phyloP scores from a whole-genome alignment of 108 stramenopile species.

The Nitzschia putrida region DNA sequence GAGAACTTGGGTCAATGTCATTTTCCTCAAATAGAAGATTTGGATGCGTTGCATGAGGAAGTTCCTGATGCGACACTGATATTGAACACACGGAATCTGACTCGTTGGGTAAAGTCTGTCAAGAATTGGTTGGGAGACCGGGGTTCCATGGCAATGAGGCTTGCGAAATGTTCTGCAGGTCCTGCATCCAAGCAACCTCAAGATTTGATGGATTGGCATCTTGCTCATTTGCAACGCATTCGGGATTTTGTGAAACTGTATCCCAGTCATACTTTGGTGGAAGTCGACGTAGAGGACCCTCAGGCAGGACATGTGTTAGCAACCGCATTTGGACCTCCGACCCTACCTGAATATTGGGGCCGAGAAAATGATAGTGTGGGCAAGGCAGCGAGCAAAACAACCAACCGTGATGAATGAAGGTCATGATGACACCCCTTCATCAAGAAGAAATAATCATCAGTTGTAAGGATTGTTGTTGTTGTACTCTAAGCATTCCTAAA shows the following conservation, averaged over 20 bases:
- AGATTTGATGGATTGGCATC: constrained; percentile 23
- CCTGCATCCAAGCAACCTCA: constrained; percentile 5
- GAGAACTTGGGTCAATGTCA: constrained; percentile 22
- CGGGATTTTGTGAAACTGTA: constrained; percentile 24
- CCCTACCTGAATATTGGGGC: constrained; percentile 4
- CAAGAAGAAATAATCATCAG: too few species aligned
- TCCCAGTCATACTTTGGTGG: constrained; percentile 30
- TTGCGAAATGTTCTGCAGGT: constrained; percentile 7
- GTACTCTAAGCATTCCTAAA: too few species aligned
- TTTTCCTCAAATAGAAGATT: constrained; percentile 26
- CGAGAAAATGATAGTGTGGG: constrained; percentile 14
- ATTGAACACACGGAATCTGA: constrained; percentile 25
- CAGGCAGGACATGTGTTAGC: constrained; percentile 19
- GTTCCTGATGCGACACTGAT: constrained; percentile 45
- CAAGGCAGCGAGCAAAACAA: constrained; percentile 1
- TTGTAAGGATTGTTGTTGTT: too few species aligned
- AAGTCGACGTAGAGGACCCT: constrained; percentile 27
- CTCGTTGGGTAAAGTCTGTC: constrained; percentile 26
- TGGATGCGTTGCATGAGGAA: constrained; percentile 37
- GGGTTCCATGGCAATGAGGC: constrained; percentile 10
- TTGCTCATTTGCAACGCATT: constrained; percentile 17
- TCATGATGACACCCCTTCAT: too few species aligned
- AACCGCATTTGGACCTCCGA: constrained; percentile 11
- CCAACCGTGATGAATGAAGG: neutral
- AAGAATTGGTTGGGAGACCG: constrained; percentile 10